Conservation (phyloP, 176 grass and related monocot species). For the Carex parvula region DNA sequence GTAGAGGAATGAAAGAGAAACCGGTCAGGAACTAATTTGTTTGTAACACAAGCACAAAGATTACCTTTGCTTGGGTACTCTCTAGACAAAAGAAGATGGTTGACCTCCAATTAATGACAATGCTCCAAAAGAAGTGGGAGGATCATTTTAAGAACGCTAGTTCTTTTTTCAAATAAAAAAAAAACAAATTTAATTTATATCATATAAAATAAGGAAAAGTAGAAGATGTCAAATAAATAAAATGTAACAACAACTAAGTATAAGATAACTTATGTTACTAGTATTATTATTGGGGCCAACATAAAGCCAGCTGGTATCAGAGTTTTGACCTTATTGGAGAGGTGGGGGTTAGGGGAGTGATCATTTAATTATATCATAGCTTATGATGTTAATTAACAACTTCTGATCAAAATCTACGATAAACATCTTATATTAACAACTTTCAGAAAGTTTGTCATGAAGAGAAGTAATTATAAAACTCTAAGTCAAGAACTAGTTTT, state of each 20-base stretch:
- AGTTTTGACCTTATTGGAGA: neutral
- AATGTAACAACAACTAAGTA: neutral
- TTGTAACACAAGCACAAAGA: neutral
- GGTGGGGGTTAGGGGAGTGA: neutral
- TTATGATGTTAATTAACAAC: neutral
- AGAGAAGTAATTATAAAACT: no score
- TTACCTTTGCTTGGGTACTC: neutral
- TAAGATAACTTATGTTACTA: neutral
- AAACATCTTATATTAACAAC: neutral
- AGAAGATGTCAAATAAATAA: neutral
- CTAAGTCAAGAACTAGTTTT: no score
- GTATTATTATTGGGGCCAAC: neutral
- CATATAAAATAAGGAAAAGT: neutral
- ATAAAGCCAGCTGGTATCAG: neutral
- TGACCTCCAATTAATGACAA: slow-evolving; percentile 10
- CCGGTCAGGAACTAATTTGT: neutral
- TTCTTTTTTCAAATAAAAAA: neutral
- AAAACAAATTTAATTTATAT: neutral
- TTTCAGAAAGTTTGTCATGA: no score
- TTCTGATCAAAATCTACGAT: neutral
- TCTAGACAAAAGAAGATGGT: neutral
- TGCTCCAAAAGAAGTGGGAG: neutral
- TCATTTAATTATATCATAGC: neutral
- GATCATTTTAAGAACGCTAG: neutral
- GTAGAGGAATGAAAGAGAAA: neutral